A percentile compares a stretch with the other conserved stretches of the same genome.
Evolutionary conservation across 2,329 filamentous ascomycete genomes (phyloP).

Genomic region (Phyllosticta capitalensis): DNA sequence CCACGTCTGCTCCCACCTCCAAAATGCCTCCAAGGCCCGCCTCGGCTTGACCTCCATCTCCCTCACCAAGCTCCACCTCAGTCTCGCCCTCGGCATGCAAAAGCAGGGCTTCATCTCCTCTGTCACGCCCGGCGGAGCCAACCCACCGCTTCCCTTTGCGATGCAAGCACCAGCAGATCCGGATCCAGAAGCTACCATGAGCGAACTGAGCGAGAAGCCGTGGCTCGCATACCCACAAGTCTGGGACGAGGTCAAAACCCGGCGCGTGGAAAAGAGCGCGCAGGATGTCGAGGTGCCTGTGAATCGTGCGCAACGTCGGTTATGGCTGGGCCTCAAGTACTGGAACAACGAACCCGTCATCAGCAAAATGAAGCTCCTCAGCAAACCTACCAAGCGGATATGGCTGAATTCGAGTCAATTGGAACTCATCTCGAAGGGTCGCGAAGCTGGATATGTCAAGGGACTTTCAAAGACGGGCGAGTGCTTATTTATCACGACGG

Average conservation of each 20-base stretch:
- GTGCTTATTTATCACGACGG: slow-evolving; percentile 69
- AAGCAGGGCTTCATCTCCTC: slow-evolving; percentile 72
- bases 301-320: slow-evolving; percentile 63
- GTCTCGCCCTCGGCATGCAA: slow-evolving; percentile 66
- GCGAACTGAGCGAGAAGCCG: slow-evolving; percentile 32
- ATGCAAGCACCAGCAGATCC: not conserved
- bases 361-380: slow-evolving; percentile 54
- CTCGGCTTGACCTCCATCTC: slow-evolving; percentile 77
- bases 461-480: slow-evolving; percentile 70
- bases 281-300: slow-evolving; percentile 20
- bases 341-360: slow-evolving; percentile 75
- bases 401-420: slow-evolving; percentile 55
- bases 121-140: slow-evolving; percentile 62
- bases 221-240: slow-evolving; percentile 24
- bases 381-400: slow-evolving; percentile 65
- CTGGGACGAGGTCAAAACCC: slow-evolving; percentile 32
- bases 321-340: slow-evolving; percentile 91
- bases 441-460: slow-evolving; percentile 55
- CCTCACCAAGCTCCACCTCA: slow-evolving; percentile 71
- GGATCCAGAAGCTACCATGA: slow-evolving; percentile 14
- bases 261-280: not conserved
- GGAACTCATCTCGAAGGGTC: slow-evolving; percentile 57
- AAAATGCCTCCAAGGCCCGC: slow-evolving; percentile 77
- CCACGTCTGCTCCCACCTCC: slow-evolving; percentile 80
- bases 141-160: slow-evolving; percentile 30